Evolutionary conservation across 805 yeast species (phyloP).

Genomic region (Schizosaccharomyces lindneri): DNA sequence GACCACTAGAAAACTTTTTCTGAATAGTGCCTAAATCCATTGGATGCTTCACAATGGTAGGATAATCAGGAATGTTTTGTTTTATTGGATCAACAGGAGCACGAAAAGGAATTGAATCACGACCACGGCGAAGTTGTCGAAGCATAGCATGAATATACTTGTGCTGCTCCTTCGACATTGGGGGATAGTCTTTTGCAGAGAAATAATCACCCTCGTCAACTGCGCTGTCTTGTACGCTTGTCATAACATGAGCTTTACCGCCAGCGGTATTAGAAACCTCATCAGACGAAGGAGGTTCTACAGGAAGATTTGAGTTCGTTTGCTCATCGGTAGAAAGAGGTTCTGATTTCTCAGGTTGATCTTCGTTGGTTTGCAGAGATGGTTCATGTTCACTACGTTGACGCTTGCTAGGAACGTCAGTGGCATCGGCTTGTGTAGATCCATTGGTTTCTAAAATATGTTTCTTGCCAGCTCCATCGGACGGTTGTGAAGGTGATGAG

Average conservation of each 20-base stretch:
- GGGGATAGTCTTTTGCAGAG: neutral
- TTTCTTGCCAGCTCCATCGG: neutral
- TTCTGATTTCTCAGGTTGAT: neutral
- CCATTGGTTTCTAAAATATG: too few species aligned
- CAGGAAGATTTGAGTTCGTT: neutral
- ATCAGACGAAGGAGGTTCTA: neutral
- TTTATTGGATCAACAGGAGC: conserved; percentile 76
- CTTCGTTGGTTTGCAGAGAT: too few species aligned
- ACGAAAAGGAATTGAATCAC: conserved; percentile 77
- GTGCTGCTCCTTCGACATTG: conserved; percentile 39
- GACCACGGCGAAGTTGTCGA: conserved; percentile 67
- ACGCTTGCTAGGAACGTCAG: too few species aligned
- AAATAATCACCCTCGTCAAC: neutral
- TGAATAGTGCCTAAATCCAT: conserved; percentile 90
- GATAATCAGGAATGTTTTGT: conserved; percentile 74
- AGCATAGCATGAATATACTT: conserved; percentile 55
- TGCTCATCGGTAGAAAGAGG: neutral
- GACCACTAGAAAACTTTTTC: conserved; percentile 40
- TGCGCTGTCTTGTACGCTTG: neutral
- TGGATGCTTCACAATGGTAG: conserved; percentile 58
- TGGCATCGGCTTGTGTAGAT: too few species aligned
- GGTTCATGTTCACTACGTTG: too few species aligned
- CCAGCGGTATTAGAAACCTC: neutral
- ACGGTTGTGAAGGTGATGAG: neutral
- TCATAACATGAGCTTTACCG: neutral